Conservation (phyloP, 805 yeast species). For the Nakazawaea peltata region DNA sequence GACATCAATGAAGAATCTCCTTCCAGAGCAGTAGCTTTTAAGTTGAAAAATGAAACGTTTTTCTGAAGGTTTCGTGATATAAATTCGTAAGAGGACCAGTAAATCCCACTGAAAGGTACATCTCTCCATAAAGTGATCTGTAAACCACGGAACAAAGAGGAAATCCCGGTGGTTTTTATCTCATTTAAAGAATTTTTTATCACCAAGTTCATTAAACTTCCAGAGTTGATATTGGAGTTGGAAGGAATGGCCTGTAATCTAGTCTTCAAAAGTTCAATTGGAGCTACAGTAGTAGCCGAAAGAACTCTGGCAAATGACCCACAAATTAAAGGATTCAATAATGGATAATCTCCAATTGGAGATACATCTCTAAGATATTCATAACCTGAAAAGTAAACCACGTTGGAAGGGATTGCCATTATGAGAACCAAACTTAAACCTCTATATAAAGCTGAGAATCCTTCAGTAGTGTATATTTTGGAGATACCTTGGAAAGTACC, state of each 20-base stretch:
- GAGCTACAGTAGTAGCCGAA: conserved; percentile 82
- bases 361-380: conserved; percentile 78
- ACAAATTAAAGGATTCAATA: conserved; percentile 68
- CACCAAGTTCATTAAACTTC: conserved; percentile 41
- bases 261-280: conserved; percentile 81
- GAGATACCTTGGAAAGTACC: conserved; percentile 73
- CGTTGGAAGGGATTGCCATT: conserved; percentile 91
- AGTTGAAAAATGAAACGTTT: conserved; percentile 1
- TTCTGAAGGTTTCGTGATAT: conserved; percentile 24
- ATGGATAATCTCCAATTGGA: conserved; percentile 33
- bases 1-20: neutral
- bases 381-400: conserved; percentile 91
- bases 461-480: conserved; percentile 65
- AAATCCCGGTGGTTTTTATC: conserved; percentile 47
- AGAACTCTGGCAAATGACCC: conserved; percentile 78
- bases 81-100: conserved; percentile 84
- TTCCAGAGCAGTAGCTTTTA: neutral
- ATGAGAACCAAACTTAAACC: conserved; percentile 75
- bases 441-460: conserved; percentile 73
- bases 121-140: conserved; percentile 92
- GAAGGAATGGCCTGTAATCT: conserved; percentile 84
- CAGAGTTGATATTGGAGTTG: conserved; percentile 20
- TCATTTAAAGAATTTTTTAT: conserved; percentile 26
- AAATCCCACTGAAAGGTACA: conserved; percentile 92
- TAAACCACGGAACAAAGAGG: conserved; percentile 73